Evolutionary conservation across 2,329 filamentous ascomycete species (phyloP), one percentile per base, ranked within the genome.

Genomic region (Nannizziopsis arthrosporioides): DNA sequence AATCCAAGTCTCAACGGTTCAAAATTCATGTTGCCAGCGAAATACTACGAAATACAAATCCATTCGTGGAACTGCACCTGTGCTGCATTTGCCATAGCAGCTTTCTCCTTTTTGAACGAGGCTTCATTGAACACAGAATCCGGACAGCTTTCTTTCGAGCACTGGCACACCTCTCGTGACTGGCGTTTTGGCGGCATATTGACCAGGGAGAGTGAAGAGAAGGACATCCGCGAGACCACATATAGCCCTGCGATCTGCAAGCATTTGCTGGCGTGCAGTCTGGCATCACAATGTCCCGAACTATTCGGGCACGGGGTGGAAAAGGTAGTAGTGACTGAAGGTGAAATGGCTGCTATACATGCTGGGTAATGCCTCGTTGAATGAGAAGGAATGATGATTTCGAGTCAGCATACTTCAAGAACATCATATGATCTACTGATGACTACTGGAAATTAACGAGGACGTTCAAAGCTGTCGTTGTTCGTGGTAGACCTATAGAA

Each of bases 11-110:
- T 4, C 22, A 3, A 7, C 36, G 11, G 27, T 35, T 5, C 18
- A 41, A 12, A 7, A 39, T 39, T 27, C 22, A 27, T 27, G 3
- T 14, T 47, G 5, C 41, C 57, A 42, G 50, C 59, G 8, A 53
- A 55, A 47, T 40, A 61, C 44, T 93, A 95, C 65, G 72, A 85
- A 56, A 84, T 96, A 12, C 77, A 81, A 8, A 73, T 89, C 1
- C 57, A 64, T 1, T 78, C 82, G 1, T 96, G 92, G 92, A 88
- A 84, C 63, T 98, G 92, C 65, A 85, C 80, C 1, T 98, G 92
- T 68, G 83, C 88, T 2, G 81, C 80, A 1, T 96, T 96, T 64
- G 75, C 82, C 0, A 81, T 93, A 53, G 73, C 81, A 15, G 77
- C 82, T 2, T 89, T 88, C 40, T 30, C 46, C 35, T 36, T 48